These are phyloP conservation scores for Gossypium gossypioides DNA, from an alignment of 441 rosid genomes.

Conservation along the genomic window DNA sequence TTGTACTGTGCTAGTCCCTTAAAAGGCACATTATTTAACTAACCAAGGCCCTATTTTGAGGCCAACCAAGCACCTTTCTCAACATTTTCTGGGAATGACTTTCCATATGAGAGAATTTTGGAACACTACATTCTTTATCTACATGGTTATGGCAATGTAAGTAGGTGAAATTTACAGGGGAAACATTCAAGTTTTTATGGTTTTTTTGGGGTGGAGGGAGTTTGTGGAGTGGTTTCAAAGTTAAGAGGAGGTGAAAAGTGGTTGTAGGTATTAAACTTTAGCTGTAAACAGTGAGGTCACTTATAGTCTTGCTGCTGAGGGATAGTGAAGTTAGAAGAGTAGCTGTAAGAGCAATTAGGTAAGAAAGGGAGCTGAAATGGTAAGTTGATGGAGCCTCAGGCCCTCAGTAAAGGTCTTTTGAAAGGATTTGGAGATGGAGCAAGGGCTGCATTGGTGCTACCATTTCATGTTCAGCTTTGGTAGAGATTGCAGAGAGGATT, in stretches of 20 bases:
- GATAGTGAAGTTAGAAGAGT: slow-evolving; percentile 8
- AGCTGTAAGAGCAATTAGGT: slow-evolving; percentile 27
- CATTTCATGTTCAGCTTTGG: background rate
- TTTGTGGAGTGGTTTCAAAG: slow-evolving; percentile 30
- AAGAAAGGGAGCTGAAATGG: slow-evolving; percentile 22
- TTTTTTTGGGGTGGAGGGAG: slow-evolving; percentile 19
- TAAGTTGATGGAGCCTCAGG: slow-evolving; percentile 6
- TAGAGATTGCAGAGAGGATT: background rate
- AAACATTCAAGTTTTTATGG: slow-evolving; percentile 22
- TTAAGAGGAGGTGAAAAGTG: slow-evolving; percentile 18
- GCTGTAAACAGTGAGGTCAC: slow-evolving; percentile 14
- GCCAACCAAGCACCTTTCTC: slow-evolving; percentile 58
- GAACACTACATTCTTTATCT: slow-evolving; percentile 24
- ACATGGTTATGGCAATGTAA: slow-evolving; percentile 50
- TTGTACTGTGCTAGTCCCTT: slow-evolving; percentile 35
- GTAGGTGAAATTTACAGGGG: slow-evolving; percentile 49
- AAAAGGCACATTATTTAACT: slow-evolving; percentile 54
- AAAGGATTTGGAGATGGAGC: slow-evolving; percentile 10
- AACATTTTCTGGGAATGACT: slow-evolving; percentile 39
- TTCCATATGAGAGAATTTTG: slow-evolving; percentile 37
- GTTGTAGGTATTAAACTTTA: slow-evolving; percentile 5
- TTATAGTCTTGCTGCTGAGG: background rate
- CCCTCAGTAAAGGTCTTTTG: slow-evolving; percentile 8
- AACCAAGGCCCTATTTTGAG: slow-evolving; percentile 40
- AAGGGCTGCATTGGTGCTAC: background rate